These are phyloP conservation scores for Ophiostoma populinum DNA, from an alignment of 2,329 filamentous ascomycete genomes.

Conservation along the genomic window DNA sequence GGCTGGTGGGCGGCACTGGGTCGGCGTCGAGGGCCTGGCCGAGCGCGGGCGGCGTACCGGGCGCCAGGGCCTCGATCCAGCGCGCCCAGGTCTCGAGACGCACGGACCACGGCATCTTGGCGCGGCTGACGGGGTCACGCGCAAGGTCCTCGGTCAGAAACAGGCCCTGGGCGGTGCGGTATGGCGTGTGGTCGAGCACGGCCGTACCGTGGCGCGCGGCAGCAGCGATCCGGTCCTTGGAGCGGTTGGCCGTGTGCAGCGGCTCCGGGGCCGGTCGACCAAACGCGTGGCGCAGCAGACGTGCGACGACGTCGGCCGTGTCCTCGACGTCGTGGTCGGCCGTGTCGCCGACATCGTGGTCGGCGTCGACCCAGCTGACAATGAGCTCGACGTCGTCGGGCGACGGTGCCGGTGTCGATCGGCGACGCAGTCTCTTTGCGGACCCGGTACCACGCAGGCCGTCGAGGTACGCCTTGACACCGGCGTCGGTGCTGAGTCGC, in stretches of 20 bases:
- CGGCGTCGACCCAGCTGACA: conserved; percentile 8
- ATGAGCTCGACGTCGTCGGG: conserved; percentile 12
- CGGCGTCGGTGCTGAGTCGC: no score
- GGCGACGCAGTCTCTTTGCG: conserved; percentile 11
- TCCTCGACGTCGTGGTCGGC: conserved; percentile 16
- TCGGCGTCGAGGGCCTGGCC: not conserved
- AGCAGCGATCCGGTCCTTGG: not conserved
- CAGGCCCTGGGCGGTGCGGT: conserved; percentile 12
- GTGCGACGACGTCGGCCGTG: conserved; percentile 25
- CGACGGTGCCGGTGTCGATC: no score
- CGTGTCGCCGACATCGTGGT: not conserved
- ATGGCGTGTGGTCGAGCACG: conserved; percentile 11
- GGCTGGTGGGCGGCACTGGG: not conserved
- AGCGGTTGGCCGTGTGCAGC: not conserved
- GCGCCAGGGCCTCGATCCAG: conserved; percentile 8
- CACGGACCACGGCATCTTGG: conserved; percentile 21
- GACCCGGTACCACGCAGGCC: no score
- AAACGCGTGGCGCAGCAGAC: conserved; percentile 24
- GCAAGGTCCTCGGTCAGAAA: conserved; percentile 20
- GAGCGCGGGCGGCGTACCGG: not conserved
- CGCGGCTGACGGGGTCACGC: conserved; percentile 14
- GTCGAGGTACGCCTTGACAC: no score
- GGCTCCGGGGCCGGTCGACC: conserved; percentile 5
- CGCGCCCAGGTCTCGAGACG: conserved; percentile 11
- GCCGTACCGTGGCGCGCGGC: conserved; percentile 9